These are phyloP conservation scores for Debaryomycetaceae sp. DNA, from an alignment of 1,139 yeast genomes.

Conservation along the genomic window DNA sequence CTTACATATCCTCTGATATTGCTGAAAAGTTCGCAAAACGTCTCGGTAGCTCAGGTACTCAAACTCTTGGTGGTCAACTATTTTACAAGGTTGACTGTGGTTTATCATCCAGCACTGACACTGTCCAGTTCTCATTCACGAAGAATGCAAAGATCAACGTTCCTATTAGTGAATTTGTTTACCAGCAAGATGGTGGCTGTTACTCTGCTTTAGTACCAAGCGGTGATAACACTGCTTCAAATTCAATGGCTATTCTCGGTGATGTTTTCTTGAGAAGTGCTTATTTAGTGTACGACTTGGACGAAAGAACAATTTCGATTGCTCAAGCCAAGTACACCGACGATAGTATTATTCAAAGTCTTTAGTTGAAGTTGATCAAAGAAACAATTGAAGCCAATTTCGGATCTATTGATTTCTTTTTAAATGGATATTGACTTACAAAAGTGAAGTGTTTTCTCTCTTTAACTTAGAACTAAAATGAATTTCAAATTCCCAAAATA, in stretches of 20 bases:
- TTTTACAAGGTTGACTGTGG: conserved; percentile 1
- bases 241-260: conserved; percentile 16
- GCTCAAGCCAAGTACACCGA: conserved; percentile 23
- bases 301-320: conserved; percentile 20
- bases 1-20: conserved; percentile 19
- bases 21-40: conserved; percentile 18
- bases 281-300: conserved; percentile 26
- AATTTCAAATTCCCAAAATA: too few relatives aligned
- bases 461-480: too few relatives aligned
- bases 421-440: too few relatives aligned
- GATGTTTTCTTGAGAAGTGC: conserved; percentile 29
- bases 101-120: conserved; percentile 12
- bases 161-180: conserved; percentile 21
- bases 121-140: conserved; percentile 29
- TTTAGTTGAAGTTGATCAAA: too few relatives aligned
- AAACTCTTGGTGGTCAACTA: conserved; percentile 17
- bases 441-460: too few relatives aligned
- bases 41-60: too few relatives aligned
- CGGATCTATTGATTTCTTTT: too few relatives aligned
- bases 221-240: too few relatives aligned
- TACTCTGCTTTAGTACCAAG: conserved; percentile 2
- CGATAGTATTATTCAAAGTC: conserved; percentile 6
- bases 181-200: conserved; percentile 9
- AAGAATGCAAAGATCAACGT: conserved; percentile 30
- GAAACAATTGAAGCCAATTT: too few relatives aligned